Conservation (phyloP, 2,329 filamentous ascomycete species). For the Beauveria sp. region DNA sequence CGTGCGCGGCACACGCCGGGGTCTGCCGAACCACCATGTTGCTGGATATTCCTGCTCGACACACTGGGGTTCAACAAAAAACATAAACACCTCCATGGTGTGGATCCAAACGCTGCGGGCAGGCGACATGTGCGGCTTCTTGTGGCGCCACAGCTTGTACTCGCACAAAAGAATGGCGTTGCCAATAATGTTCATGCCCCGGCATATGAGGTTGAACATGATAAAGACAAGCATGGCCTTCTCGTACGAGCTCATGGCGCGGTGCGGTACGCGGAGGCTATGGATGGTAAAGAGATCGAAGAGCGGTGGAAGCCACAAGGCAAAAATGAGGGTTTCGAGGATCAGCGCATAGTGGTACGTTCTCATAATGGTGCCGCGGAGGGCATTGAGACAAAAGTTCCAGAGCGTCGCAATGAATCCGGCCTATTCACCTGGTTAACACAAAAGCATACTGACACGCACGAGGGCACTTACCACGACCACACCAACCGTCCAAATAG, state of each 20-base stretch:
- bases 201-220: constrained; percentile 31
- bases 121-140: constrained; percentile 22
- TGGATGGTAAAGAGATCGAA: background rate
- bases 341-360: constrained; percentile 33
- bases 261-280: background rate
- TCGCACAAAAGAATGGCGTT: constrained; percentile 30
- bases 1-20: background rate
- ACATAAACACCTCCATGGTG: constrained; percentile 25
- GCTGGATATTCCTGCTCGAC: constrained; percentile 31
- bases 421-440: constrained; percentile 18
- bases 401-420: constrained; percentile 31
- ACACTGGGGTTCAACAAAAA: constrained; percentile 35
- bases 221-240: constrained; percentile 28
- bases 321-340: constrained; percentile 24
- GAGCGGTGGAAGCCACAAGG: constrained; percentile 18
- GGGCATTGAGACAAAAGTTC: constrained; percentile 26
- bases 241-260: constrained; percentile 14
- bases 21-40: constrained; percentile 20
- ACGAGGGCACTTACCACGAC: background rate
- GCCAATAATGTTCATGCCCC: constrained; percentile 31
- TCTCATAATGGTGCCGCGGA: constrained; percentile 26
- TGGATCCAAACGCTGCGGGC: constrained; percentile 20
- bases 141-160: constrained; percentile 31
- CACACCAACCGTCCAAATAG: constrained; percentile 22
- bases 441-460: background rate